Percentiles rank a stretch among this genome's conserved stretches.
These are phyloP conservation scores for Claviceps cyperi DNA, from an alignment of 2,329 filamentous ascomycete genomes.

Conservation along the genomic window DNA sequence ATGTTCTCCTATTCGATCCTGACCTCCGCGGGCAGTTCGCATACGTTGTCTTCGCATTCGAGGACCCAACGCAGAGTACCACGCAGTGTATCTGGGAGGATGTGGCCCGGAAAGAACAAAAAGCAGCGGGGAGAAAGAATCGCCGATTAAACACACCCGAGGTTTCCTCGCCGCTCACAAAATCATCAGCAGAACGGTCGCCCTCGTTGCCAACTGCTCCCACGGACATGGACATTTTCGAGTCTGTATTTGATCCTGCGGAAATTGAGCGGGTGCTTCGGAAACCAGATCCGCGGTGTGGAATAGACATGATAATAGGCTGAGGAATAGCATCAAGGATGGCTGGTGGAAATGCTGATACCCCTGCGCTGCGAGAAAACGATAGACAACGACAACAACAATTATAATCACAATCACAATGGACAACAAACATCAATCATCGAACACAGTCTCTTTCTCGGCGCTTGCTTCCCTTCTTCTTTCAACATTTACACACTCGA, in stretches of 20 bases:
- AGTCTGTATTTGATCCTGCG: conserved; percentile 32
- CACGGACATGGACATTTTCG: conserved; percentile 39
- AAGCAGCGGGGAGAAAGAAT: conserved; percentile 16
- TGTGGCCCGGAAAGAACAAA: conserved; percentile 35
- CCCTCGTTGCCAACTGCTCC: conserved; percentile 8
- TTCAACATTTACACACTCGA: too few species aligned
- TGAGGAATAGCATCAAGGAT: conserved; percentile 6
- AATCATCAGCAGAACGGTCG: conserved; percentile 7
- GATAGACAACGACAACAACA: too few species aligned
- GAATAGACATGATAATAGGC: conserved; percentile 36
- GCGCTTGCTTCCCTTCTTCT: too few species aligned
- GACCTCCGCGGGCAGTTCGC: conserved; percentile 47
- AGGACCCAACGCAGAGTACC: conserved; percentile 40
- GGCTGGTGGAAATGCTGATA: not conserved
- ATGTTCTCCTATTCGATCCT: conserved; percentile 47
- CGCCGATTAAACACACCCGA: conserved; percentile 17
- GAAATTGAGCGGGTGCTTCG: conserved; percentile 37
- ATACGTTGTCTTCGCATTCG: conserved; percentile 50
- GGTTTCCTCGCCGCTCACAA: conserved; percentile 12
- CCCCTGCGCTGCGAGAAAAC: not conserved
- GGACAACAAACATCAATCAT: too few species aligned
- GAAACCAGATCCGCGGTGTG: conserved; percentile 39
- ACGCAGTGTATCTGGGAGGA: conserved; percentile 39
- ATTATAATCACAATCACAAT: too few species aligned
- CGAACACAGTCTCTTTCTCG: too few species aligned